These are phyloP conservation scores for Westerdykella sp. DNA, from an alignment of 2,329 filamentous ascomycete species.

Conservation along the genomic window DNA sequence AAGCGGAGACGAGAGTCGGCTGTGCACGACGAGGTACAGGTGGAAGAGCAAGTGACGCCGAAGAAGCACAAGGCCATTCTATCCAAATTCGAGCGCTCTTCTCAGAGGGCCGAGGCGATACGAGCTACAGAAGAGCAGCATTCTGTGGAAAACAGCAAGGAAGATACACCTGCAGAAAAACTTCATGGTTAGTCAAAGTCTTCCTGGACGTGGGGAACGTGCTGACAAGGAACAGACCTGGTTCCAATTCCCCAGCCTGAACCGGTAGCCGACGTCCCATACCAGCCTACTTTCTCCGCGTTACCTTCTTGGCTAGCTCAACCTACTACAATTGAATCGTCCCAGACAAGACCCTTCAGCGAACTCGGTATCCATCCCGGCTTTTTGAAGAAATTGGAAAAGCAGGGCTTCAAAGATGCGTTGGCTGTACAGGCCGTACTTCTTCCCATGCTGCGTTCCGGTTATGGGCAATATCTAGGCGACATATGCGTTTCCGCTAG, in stretches of 20 bases:
- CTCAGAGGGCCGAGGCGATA: constrained; percentile 20
- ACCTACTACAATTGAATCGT: constrained; percentile 62
- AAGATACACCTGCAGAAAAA: constrained; percentile 32
- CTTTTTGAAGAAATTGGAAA: constrained; percentile 56
- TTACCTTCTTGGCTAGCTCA: constrained; percentile 75
- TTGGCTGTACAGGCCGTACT: constrained; percentile 76
- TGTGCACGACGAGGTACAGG: constrained; percentile 13
- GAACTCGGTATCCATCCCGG: constrained; percentile 58
- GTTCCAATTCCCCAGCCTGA: constrained; percentile 76
- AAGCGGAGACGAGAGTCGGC: constrained; percentile 30
- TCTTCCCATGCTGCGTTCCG: constrained; percentile 70
- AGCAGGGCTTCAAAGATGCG: constrained; percentile 64
- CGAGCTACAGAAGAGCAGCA: constrained; percentile 10
- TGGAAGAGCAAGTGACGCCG: constrained; percentile 19
- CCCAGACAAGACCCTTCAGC: constrained; percentile 55
- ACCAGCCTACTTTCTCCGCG: constrained; percentile 65
- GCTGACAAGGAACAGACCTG: constrained; percentile 47
- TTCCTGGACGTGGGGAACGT: background rate
- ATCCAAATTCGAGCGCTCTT: constrained; percentile 42
- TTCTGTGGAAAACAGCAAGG: constrained; percentile 10
- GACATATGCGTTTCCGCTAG: constrained; percentile 88
- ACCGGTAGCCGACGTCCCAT: constrained; percentile 51
- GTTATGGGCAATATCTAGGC: constrained; percentile 55
- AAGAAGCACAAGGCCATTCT: constrained; percentile 39
- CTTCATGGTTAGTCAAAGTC: constrained; percentile 44